Percentiles rank a stretch among this genome's conserved stretches.
Evolutionary conservation across 768 basidiomycete species (phyloP).

Genomic region (Tylopilus rubrobrunneus): DNA sequence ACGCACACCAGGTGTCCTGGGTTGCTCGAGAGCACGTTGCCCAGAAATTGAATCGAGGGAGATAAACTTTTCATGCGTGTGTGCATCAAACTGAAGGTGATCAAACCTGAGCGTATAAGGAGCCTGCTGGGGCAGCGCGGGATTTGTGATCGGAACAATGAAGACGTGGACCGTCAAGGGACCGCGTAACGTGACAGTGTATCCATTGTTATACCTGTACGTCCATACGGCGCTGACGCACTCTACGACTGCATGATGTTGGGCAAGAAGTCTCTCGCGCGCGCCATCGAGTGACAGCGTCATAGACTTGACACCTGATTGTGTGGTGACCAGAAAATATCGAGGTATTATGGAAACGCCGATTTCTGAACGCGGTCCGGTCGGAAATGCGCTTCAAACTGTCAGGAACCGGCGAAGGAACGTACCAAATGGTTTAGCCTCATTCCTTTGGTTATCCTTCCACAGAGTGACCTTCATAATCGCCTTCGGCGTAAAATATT

Average conservation of each 20-base stretch:
- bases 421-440: conserved; percentile 83
- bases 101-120: conserved; percentile 57
- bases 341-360: conserved; percentile 75
- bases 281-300: conserved; percentile 74
- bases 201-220: conserved; percentile 75
- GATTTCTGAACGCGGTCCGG: conserved; percentile 51
- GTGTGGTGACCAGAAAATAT: conserved; percentile 80
- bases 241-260: conserved; percentile 53
- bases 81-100: conserved; percentile 70
- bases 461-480: conserved; percentile 80
- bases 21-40: conserved; percentile 40
- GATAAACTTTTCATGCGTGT: conserved; percentile 69
- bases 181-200: conserved; percentile 72
- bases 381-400: conserved; percentile 7
- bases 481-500: conserved; percentile 69
- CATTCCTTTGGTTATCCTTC: conserved; percentile 76
- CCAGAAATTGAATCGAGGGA: conserved; percentile 61
- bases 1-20: conserved; percentile 35
- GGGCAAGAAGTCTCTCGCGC: conserved; percentile 58
- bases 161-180: conserved; percentile 65
- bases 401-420: conserved; percentile 10
- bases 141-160: conserved; percentile 26
- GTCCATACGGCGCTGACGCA: conserved; percentile 77
- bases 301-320: conserved; percentile 85
- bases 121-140: conserved; percentile 19